A percentile compares a stretch with the other conserved stretches of the same genome.
Conservation (phyloP, 1,284 basidiomycete species). For the Pseudozyma hubeiensis region DNA sequence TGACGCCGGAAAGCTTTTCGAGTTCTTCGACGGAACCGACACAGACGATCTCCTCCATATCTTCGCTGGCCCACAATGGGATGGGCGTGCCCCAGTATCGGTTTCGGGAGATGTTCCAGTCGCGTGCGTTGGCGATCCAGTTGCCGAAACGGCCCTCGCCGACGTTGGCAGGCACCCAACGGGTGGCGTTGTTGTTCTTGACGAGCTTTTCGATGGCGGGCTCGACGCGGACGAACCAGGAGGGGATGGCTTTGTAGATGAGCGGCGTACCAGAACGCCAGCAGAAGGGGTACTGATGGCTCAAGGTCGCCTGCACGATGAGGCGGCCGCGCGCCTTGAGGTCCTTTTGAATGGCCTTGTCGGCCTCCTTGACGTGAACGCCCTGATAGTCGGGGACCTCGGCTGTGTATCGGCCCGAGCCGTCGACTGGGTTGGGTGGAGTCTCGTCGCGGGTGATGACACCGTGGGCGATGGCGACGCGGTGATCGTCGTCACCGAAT, state of each 20-base stretch:
- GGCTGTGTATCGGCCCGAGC: constrained; percentile 85
- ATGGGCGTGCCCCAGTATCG: constrained; percentile 99
- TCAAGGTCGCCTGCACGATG: constrained; percentile 86
- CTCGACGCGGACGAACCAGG: constrained; percentile 94
- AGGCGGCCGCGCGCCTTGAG: constrained; percentile 89
- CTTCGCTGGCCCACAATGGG: constrained; percentile 94
- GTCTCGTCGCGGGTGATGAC: constrained; percentile 86
- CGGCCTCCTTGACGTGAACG: constrained; percentile 92
- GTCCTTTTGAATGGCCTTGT: constrained; percentile 91
- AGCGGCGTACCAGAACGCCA: constrained; percentile 94
- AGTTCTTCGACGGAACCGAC: constrained; percentile 90
- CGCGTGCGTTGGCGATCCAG: constrained; percentile 96
- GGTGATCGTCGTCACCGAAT: constrained; percentile 99
- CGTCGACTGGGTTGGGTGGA: constrained; percentile 96
- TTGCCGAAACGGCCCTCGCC: constrained; percentile 94
- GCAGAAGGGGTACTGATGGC: constrained; percentile 96
- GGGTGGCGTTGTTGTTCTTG: constrained; percentile 87
- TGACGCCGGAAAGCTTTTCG: constrained; percentile 85
- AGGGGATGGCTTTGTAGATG: constrained; percentile 94
- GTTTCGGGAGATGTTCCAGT: constrained; percentile 99
- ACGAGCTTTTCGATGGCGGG: constrained; percentile 87
- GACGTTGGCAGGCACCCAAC: constrained; percentile 93
- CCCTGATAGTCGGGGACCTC: constrained; percentile 92
- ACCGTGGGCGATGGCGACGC: constrained; percentile 85
- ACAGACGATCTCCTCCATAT: constrained; percentile 90